Conservation (phyloP, 108 stramenopile genomes). For the Cylindrotheca fusiformis region DNA sequence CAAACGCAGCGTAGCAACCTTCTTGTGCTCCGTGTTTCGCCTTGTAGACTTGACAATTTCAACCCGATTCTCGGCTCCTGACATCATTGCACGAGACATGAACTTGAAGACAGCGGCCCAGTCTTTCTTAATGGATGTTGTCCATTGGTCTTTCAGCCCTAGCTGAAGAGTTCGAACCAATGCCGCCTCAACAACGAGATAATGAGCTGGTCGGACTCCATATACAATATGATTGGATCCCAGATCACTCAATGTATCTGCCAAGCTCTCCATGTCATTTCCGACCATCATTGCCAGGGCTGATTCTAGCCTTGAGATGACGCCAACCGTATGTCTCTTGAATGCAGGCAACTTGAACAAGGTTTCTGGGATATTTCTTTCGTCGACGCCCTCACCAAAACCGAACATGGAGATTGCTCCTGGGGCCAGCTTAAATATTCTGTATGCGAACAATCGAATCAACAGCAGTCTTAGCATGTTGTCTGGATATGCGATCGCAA, state of each 20-base stretch:
- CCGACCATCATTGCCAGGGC: conserved; percentile 5
- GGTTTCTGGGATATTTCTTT: not conserved
- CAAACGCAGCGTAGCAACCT: conserved; percentile 13
- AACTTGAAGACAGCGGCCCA: conserved; percentile 19
- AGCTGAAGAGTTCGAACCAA: conserved; percentile 13
- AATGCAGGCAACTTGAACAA: conserved; percentile 1
- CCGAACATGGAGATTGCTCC: conserved; percentile 3
- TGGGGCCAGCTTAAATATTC: conserved; percentile 15
- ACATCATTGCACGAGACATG: conserved; percentile 11
- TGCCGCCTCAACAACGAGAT: conserved; percentile 9
- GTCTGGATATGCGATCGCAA: too few relatives aligned
- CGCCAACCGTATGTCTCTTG: conserved; percentile 2
- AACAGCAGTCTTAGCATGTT: not conserved
- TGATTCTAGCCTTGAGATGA: conserved; percentile 6
- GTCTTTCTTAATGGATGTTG: not conserved
- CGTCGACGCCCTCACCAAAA: conserved; percentile 2
- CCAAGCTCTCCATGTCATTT: conserved; percentile 5
- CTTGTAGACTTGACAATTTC: conserved; percentile 7
- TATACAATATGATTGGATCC: conserved; percentile 8
- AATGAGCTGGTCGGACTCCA: conserved; percentile 20
- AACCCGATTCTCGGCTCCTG: conserved; percentile 3
- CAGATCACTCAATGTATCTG: not conserved
- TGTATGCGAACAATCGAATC: not conserved
- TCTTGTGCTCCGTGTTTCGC: not conserved
- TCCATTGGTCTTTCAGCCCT: conserved; percentile 7